Evolutionary conservation across 495 filamentous ascomycete species (phyloP), one percentile per base, ranked within the genome.

Genomic region (Penicillium dipodomyicola): DNA sequence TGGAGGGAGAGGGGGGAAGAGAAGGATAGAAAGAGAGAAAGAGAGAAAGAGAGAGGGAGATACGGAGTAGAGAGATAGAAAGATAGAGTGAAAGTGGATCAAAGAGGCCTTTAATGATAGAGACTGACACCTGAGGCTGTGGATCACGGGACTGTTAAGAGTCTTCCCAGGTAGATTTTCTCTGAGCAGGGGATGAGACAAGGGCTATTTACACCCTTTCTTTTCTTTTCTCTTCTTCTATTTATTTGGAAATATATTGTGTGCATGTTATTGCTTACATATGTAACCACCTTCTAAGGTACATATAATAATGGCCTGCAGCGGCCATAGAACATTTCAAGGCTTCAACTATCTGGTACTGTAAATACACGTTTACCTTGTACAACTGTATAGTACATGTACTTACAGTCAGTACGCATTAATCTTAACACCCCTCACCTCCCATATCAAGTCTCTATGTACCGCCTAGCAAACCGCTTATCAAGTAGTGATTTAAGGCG

Each of bases 61-160:
- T 17, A n/a, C 22, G 11, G 2, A 39, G 47, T 17, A 47, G 7
- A 35, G 25, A 17, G 15, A 37, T n/a, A 25, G 25, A 48, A 11
- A 47, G 8, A 30, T 30, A 15, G 25, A 46, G 11, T 2, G 35
- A 37, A 43, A 50, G 53, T 49, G 47, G 48, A 39, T 57, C 56
- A 55, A 49, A 48, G 57, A 52, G 49, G 57, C 49, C 49, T 23
- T 52, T 32, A 43, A 51, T 47, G 58, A 55, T 53, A 17, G 33
- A 41, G 35, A 37, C 46, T 19, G 58, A 56, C 57, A 54, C 52
- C 49, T 64, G 25, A 55, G 47, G 25, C 20, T 25, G 27, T 29
- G 44, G 43, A 40, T 46, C 47, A 49, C 39, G 62, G 62, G 61
- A 62, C 52, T 7, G 12, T 29, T 25, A 4, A 45, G 15, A 25